Base-by-base conservation (phyloP, 2,329 filamentous ascomycete genomes). In the Aspergillus sp. region DNA sequence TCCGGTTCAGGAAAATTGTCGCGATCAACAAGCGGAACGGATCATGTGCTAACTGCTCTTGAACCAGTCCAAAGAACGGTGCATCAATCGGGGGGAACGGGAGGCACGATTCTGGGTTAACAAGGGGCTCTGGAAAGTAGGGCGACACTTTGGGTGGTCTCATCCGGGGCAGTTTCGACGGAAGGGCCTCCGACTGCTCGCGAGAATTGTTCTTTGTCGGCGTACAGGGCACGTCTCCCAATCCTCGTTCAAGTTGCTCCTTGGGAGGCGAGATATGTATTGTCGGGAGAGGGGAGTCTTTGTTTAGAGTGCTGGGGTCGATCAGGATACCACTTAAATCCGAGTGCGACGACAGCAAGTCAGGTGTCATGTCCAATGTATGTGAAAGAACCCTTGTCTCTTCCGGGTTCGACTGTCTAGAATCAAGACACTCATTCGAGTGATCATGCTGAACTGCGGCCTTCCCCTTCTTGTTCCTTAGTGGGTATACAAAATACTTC, bases 1-100 rank as follows among this genome's bases (percentile, higher is more conserved):
- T 96, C 54, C 88, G 86, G 69, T 93, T 93, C 25, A 96, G 83
- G 62, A 96, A 92, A 0, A 89, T 91, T 4, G 91, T 86, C 11
- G 88, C 91, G 25, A 96, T 78, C 1, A 96, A 81, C 1, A 97
- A 81, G 58, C 85, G 86, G 69, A 95, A 96, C 0, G 91, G 88
- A 52, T 91, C 81, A 46, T 82, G 71, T 2, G 85, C 84, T 14
- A 96, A 81, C 58, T 86, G 81, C 67, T 96, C 92, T 68, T 97
- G 92, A 34, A 96, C 84, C 2, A 97, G 80, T 0, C 91, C 91
- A 65, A 96, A 96, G 5, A 65, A 70, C 0, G 78, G 66, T 0
- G 82, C 77, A 6, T 80, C 78, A 31, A 91, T 81, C 0, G 85
- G 81, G 0, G 90, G 88, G 58, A 93, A 89, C 2, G 76, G 77